These are phyloP conservation scores for Solanum infundibuliforme DNA, from an alignment of 257 asterid species.

Conservation along the genomic window DNA sequence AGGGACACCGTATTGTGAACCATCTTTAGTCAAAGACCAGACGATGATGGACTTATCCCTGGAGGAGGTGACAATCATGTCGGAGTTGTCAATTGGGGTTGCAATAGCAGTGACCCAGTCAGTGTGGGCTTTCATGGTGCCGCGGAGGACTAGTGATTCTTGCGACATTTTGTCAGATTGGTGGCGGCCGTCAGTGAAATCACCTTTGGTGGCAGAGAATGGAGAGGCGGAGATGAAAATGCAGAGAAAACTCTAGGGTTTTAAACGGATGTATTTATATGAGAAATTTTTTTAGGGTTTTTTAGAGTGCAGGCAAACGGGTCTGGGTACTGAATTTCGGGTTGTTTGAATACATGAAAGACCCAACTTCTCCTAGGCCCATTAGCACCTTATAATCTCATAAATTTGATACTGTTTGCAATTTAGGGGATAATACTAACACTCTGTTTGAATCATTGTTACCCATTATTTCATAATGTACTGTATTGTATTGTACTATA, in stretches of 20 bases:
- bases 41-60: constrained; percentile 19
- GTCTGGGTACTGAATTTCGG: background rate
- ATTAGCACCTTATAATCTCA: background rate
- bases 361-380: background rate
- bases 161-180: background rate
- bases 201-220: background rate
- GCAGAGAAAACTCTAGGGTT: background rate
- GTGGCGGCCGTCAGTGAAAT: background rate
- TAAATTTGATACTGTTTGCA: background rate
- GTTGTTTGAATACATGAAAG: background rate
- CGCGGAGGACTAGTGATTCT: constrained; percentile 13
- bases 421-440: background rate
- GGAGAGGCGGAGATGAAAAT: background rate
- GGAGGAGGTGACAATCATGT: constrained; percentile 16
- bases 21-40: constrained; percentile 14
- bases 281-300: background rate
- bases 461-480: too few species aligned
- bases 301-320: background rate
- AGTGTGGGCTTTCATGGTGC: constrained; percentile 17
- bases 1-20: constrained; percentile 7
- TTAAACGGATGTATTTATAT: background rate
- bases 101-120: constrained; percentile 24
- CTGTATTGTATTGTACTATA: too few species aligned
- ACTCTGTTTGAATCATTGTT: too few species aligned
- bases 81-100: constrained; percentile 21